Percentiles rank a stretch among this genome's conserved stretches.
These are phyloP conservation scores for Pseudomonodictys pantanalensis DNA, from an alignment of 495 filamentous ascomycete species.

Conservation along the genomic window DNA sequence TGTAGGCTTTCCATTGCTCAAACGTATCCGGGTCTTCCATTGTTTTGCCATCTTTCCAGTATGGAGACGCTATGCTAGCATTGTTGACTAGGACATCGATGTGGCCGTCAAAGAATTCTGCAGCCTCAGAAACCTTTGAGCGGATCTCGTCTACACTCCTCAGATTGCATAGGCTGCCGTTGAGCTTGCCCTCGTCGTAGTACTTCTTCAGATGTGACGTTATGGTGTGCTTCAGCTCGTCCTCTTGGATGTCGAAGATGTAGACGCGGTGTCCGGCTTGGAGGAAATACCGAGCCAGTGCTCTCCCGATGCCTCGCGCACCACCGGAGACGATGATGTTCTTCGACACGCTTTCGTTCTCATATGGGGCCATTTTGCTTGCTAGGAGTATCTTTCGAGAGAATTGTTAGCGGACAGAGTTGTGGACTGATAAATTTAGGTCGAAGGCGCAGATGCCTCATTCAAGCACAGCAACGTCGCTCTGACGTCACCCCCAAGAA, in stretches of 20 bases:
- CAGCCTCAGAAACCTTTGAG: constrained; percentile 25
- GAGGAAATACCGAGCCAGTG: constrained; percentile 32
- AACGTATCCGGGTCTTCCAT: constrained; percentile 33
- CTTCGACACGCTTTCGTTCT: constrained; percentile 7
- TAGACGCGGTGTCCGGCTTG: constrained; percentile 36
- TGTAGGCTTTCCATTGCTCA: constrained; percentile 39
- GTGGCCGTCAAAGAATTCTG: constrained; percentile 34
- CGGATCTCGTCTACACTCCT: constrained; percentile 35
- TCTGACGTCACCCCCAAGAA: no score
- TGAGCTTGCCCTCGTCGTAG: constrained; percentile 8
- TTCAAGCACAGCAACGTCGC: no score
- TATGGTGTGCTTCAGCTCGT: constrained; percentile 35
- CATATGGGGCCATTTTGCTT: background rate
- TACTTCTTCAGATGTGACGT: constrained; percentile 27
- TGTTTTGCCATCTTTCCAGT: constrained; percentile 35
- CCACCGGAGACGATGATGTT: constrained; percentile 38
- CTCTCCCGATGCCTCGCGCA: constrained; percentile 39
- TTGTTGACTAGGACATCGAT: constrained; percentile 39
- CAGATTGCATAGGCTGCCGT: constrained; percentile 36
- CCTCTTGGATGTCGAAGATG: constrained; percentile 39
- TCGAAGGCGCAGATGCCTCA: no score
- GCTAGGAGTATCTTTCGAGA: no score
- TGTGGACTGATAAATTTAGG: no score
- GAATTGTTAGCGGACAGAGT: no score
- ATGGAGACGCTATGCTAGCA: constrained; percentile 29